A percentile compares a stretch with the other conserved stretches of the same genome.
Conservation (phyloP, 1,139 yeast genomes). For the Pichia sp. region DNA sequence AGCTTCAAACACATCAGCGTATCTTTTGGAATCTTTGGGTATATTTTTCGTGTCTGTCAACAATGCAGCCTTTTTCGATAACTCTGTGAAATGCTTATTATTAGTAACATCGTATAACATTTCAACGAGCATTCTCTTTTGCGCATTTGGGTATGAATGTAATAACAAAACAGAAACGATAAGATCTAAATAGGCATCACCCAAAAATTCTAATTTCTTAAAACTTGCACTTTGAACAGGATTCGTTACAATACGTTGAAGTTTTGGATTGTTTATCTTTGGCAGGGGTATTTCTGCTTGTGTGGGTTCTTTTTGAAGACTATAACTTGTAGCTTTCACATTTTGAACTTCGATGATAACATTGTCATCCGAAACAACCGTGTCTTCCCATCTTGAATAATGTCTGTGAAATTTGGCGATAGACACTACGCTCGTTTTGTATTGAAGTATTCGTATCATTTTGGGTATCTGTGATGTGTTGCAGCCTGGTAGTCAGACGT, state of each 20-base stretch:
- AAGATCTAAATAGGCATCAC: constrained; percentile 9
- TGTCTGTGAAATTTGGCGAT: too few relatives aligned
- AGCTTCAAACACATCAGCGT: constrained; percentile 8
- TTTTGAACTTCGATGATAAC: not conserved
- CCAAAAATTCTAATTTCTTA: constrained; percentile 7
- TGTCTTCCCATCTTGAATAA: not conserved
- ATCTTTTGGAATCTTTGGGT: not conserved
- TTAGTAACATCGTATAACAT: not conserved
- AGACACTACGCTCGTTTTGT: too few relatives aligned
- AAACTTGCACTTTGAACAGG: not conserved
- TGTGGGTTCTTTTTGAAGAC: not conserved
- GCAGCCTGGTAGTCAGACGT: too few relatives aligned
- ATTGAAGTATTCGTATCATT: too few relatives aligned
- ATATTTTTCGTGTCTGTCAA: not conserved
- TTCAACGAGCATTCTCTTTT: not conserved
- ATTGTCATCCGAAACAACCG: not conserved
- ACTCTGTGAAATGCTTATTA: not conserved
- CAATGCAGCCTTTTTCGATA: not conserved
- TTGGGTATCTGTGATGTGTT: too few relatives aligned
- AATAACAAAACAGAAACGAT: constrained; percentile 1
- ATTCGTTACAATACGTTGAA: not conserved
- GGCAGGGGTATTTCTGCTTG: not conserved
- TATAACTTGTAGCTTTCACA: not conserved
- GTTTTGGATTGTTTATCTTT: not conserved
- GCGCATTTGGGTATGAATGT: not conserved